Evolutionary conservation across 345 rosid species (phyloP).

Genomic region (Eutrema heterophyllum): DNA sequence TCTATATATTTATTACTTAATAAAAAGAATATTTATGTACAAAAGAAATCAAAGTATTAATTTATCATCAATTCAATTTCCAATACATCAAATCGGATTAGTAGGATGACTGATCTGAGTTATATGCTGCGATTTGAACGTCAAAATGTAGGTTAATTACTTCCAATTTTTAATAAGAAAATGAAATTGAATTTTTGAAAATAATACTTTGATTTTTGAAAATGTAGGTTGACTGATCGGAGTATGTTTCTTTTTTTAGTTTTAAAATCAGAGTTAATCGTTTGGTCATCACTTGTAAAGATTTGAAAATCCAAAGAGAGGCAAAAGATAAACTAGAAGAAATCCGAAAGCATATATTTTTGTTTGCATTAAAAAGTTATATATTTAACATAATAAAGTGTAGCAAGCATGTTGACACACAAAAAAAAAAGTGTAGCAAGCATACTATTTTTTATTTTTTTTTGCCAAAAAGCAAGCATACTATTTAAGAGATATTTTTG

Average conservation of each 20-base stretch:
- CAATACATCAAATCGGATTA: conserved; percentile 15
- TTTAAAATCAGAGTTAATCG: background rate
- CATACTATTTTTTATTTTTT: too few relatives aligned
- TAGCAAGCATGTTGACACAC: background rate
- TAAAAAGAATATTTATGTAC: too few relatives aligned
- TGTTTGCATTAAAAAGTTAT: background rate
- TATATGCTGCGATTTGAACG: background rate
- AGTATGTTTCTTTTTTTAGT: too few relatives aligned
- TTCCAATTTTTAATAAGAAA: too few relatives aligned
- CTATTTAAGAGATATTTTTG: background rate
- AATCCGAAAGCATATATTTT: background rate
- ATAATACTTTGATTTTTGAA: too few relatives aligned
- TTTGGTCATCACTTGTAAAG: background rate
- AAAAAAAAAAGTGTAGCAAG: too few relatives aligned
- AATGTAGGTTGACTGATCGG: too few relatives aligned
- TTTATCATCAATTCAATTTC: background rate
- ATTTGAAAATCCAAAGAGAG: background rate
- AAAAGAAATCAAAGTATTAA: too few relatives aligned
- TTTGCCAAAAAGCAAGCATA: background rate
- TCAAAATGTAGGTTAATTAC: background rate
- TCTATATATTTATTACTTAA: too few relatives aligned
- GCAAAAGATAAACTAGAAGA: background rate
- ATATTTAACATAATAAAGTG: background rate
- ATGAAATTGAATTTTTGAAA: too few relatives aligned
- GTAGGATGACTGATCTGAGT: background rate